Evolutionary conservation across 495 filamentous ascomycete genomes (phyloP), one percentile per base, ranked within the genome.

Genomic region (Tuber calosporum): DNA sequence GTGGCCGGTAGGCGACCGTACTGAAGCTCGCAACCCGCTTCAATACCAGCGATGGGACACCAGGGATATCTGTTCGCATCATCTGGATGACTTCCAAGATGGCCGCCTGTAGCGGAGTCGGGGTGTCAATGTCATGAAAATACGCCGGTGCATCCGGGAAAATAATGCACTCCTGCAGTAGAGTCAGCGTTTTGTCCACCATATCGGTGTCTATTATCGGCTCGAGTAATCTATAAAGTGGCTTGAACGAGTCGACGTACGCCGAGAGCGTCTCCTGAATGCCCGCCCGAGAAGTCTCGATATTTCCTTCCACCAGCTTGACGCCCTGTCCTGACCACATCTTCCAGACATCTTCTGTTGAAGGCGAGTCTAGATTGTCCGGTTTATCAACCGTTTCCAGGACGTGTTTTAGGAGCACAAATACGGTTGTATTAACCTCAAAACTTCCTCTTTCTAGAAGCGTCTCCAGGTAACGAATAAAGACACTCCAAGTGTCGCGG

Each of bases 191-290:
- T 39, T 77, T 84, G 30, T 86, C 84, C 20, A 93, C 86, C 48
- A 89, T 86, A 34, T 87, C 84, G 20, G 86, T 82, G 58, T 85
- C 85, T 53, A 96, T 82, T 67, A 88, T 86, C 7, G 85, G 83
- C 75, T 91, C 87, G 68, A 92, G 88, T n/a, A 97, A 85, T 2
- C 90, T 87, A 78, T 97, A 94, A 3, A 99, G 85, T 76, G 94
- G 90, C 74, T 90, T 86, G 68, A 95, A 87, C 15, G 89, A 86
- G 42, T 88, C 86, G 20, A 97, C 85, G 83, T 97, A 97, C 17
- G 94, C 91, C 84, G 40, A 86, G 84, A 73, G 85, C 82, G 66
- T 86, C 81, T 48, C 83, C 80, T 45, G 82, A 73, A 81, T 71
- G 1, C 80, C 80, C 15, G 78, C 77, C n/a, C 77, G 74, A 66